Evolutionary conservation across 179 eudicot species (phyloP), one percentile per base, ranked within the genome.

Genomic region (Spergularia azorica): DNA sequence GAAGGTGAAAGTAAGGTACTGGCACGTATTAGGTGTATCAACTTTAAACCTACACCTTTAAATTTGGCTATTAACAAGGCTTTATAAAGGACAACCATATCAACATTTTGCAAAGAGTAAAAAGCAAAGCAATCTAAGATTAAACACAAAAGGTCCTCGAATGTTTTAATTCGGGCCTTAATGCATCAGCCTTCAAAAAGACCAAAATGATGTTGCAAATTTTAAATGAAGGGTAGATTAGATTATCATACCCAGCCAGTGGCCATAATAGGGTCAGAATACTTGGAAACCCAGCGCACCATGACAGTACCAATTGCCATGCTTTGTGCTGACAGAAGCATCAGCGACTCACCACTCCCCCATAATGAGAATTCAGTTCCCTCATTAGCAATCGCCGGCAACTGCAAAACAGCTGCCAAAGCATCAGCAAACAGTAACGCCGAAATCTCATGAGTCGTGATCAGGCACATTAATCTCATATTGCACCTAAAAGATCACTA

Each of bases 271-370:
- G 99, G 93, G 83, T 94, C 99, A 5, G 99, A 82, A 82, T 88
- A 95, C 78, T 93, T 93, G 63, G 97, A 87, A 78, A 95, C 99
- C 99, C 99, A 95, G 16, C 99, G 99, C 77, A 95, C 94, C 99
- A 95, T 94, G 70, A 95, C 94, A 18, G 97, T 95, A 68, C 99
- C 99, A 43, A 93, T 72, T 58, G 99, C 99, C 99, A 95, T 95
- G 86, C 98, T 93, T 87, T 95, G 99, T 69, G 98, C 99, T 67
- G 99, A 94, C 65, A 95, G 87, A 82, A 95, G 94, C 99, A 95
- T 95, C 98, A 95, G 91, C 97, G 90, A 93, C 74, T 95, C 99
- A 52, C 99, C 99, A 69, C 98, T 95, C 63, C 99, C 99, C 98
- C 99, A 95, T 50, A 95, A 74, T 66, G 97, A 91, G 80, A 89